phyloP scores from a whole-genome alignment of 192 early-diverging fungal genomes.

The Coemansia sp. region DNA sequence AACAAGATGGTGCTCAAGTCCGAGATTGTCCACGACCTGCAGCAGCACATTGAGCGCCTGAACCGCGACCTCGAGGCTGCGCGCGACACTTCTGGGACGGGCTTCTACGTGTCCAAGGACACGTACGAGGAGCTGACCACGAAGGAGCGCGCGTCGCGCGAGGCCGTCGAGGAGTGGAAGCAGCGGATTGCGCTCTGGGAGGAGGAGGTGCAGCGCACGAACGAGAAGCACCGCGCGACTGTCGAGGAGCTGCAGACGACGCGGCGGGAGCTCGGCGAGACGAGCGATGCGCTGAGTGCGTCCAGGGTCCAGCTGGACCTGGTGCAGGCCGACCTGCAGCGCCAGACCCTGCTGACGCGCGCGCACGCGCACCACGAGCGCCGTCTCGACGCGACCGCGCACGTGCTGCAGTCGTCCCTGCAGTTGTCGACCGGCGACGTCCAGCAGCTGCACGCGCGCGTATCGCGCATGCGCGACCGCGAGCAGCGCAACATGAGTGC shows the following conservation, averaged over 20 bases:
- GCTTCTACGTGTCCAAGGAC: conserved; percentile 73
- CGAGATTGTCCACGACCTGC: conserved; percentile 80
- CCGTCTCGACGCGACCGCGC: conserved; percentile 38
- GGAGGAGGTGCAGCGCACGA: conserved; percentile 13
- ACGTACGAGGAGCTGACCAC: conserved; percentile 53
- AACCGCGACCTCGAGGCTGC: conserved; percentile 75
- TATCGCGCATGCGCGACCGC: conserved; percentile 17
- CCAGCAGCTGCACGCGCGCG: conserved; percentile 11
- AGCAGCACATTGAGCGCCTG: conserved; percentile 74
- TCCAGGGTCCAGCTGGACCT: conserved; percentile 28
- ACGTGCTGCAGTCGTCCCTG: conserved; percentile 16
- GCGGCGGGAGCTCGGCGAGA: conserved; percentile 40
- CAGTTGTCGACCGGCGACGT: conserved; percentile 2
- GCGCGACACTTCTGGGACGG: conserved; percentile 68
- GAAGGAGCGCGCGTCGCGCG: conserved; percentile 12
- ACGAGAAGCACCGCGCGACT: conserved; percentile 3
- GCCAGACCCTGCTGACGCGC: conserved; percentile 34
- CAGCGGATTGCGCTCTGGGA: conserved; percentile 31
- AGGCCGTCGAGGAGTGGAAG: conserved; percentile 33
- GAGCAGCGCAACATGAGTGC: conserved; percentile 21
- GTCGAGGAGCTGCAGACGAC: conserved; percentile 9
- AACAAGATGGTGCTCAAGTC: conserved; percentile 80
- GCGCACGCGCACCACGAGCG: conserved; percentile 54
- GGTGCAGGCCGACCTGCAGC: conserved; percentile 22
- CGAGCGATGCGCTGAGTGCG: conserved; percentile 19